Evolutionary conservation across 768 basidiomycete genomes (phyloP).

Genomic region (Agrocybe praecox): DNA sequence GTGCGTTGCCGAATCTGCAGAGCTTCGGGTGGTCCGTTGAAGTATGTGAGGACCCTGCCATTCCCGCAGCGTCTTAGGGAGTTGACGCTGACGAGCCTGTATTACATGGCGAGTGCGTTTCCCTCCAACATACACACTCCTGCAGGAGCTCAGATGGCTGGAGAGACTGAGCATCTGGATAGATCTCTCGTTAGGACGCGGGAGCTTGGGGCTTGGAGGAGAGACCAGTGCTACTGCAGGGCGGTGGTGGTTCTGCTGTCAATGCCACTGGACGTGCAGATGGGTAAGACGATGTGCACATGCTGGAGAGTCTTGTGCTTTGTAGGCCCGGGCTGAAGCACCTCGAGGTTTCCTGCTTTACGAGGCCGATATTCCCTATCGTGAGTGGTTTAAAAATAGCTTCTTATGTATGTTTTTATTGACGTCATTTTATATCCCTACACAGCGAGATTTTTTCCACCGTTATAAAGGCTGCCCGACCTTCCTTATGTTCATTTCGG

Average conservation of each 20-base stretch:
- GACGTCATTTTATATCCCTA: too few relatives aligned
- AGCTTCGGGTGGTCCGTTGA: too few relatives aligned
- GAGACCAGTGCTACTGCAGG: constrained; percentile 12
- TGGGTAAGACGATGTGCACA: constrained; percentile 28
- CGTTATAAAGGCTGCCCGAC: constrained; percentile 23
- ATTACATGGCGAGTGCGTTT: constrained; percentile 33
- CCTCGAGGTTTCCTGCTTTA: too few relatives aligned
- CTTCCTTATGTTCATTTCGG: constrained; percentile 35
- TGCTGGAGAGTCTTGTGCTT: constrained; percentile 29
- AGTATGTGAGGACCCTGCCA: too few relatives aligned
- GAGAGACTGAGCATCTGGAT: constrained; percentile 30
- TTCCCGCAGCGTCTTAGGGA: too few relatives aligned
- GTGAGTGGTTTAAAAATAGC: too few relatives aligned
- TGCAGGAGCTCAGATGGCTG: constrained; percentile 30
- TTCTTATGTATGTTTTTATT: too few relatives aligned
- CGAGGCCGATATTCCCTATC: too few relatives aligned
- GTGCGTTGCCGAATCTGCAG: too few relatives aligned
- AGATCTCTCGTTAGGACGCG: too few relatives aligned
- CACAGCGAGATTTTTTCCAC: constrained; percentile 34
- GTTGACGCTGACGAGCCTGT: too few relatives aligned
- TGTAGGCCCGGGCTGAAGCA: constrained; percentile 32
- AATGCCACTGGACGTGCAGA: constrained; percentile 10
- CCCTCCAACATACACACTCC: constrained; percentile 29
- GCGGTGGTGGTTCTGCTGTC: not conserved
- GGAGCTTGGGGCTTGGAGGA: too few relatives aligned